phyloP scores from a whole-genome alignment of 2,329 filamentous ascomycete genomes.

The Penicillium fuscoglaucum region DNA sequence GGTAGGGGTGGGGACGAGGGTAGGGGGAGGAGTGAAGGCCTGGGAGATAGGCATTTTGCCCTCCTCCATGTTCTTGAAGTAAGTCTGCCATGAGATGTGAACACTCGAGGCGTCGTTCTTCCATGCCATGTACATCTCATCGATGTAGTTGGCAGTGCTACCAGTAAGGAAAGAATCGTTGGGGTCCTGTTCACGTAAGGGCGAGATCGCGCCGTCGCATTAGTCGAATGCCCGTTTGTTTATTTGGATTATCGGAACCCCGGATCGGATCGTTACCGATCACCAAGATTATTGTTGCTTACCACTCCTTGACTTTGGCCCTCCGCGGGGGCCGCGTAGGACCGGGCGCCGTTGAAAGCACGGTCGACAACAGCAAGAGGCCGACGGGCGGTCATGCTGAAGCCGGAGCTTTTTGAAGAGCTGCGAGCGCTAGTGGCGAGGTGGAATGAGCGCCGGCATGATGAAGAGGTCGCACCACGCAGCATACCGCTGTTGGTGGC shows the following conservation, averaged over 20 bases:
- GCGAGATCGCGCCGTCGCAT: constrained; percentile 26
- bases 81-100: constrained; percentile 97
- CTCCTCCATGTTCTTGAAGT: constrained; percentile 99
- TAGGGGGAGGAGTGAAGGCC: constrained; percentile 94
- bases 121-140: constrained; percentile 99
- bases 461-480: constrained; percentile 36
- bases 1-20: constrained; percentile 77
- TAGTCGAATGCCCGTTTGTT: constrained; percentile 21
- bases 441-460: constrained; percentile 36
- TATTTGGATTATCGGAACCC: constrained; percentile 8
- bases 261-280: constrained; percentile 10
- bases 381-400: constrained; percentile 41
- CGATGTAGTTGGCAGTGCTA: constrained; percentile 97
- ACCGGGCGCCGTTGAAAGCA: constrained; percentile 45
- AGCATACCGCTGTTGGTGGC: constrained; percentile 41
- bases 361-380: constrained; percentile 46
- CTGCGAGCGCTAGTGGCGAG: constrained; percentile 35
- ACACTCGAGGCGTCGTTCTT: constrained; percentile 90
- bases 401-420: constrained; percentile 36
- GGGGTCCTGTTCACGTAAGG: constrained; percentile 59
- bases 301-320: constrained; percentile 63
- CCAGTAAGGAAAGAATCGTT: constrained; percentile 96
- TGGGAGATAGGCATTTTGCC: constrained; percentile 97
- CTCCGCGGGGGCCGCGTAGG: constrained; percentile 61
- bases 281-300: constrained; percentile 36